phyloP scores from a whole-genome alignment of 768 basidiomycete species.

The Saitozyma sp. region DNA sequence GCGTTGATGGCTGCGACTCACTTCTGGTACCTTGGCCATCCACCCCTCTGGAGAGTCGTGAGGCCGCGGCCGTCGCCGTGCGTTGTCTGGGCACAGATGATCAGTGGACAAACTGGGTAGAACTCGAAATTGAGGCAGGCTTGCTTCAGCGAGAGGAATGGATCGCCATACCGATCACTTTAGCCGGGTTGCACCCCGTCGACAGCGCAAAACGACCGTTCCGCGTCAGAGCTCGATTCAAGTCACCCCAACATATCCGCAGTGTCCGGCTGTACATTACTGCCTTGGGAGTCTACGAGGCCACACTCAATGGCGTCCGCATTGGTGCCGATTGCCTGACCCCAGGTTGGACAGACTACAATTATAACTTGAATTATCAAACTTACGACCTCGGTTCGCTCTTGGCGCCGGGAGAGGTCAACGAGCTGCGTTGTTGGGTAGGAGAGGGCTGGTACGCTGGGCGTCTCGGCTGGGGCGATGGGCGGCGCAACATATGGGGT shows the following conservation, averaged over 20 bases:
- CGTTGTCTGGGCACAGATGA: constrained; percentile 6
- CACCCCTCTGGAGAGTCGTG: constrained; percentile 14
- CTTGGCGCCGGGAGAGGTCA: constrained; percentile 6
- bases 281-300: constrained; percentile 35
- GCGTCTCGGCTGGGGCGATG: constrained; percentile 6
- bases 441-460: constrained; percentile 26
- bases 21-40: constrained; percentile 32
- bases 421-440: constrained; percentile 15
- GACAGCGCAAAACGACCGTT: constrained; percentile 23
- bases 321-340: constrained; percentile 33
- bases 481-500: constrained; percentile 28
- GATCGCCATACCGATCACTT: constrained; percentile 16
- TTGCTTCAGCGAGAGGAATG: constrained; percentile 24
- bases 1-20: constrained; percentile 11
- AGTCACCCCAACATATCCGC: not conserved
- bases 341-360: constrained; percentile 40
- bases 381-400: constrained; percentile 24
- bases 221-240: constrained; percentile 13
- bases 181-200: constrained; percentile 1
- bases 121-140: constrained; percentile 18
- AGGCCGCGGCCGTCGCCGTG: constrained; percentile 15
- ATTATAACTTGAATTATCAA: constrained; percentile 40
- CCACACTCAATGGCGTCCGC: constrained; percentile 31
- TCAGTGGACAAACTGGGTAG: constrained; percentile 8
- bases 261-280: constrained; percentile 34